Conservation (phyloP, 768 basidiomycete genomes). For the Mycena leptocephala region DNA sequence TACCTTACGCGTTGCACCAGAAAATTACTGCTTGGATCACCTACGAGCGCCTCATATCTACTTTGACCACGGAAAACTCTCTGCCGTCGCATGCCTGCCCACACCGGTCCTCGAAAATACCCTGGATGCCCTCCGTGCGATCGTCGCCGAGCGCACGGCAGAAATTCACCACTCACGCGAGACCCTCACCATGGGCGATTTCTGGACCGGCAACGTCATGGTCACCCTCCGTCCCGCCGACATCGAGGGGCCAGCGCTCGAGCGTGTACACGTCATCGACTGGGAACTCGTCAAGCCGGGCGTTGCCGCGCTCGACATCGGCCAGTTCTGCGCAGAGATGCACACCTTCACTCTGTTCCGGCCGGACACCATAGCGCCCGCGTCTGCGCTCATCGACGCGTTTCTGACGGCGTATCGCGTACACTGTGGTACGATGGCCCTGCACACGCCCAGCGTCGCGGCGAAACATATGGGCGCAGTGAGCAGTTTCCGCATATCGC, state of each 20-base stretch:
- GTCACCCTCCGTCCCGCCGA: slow-evolving; percentile 54
- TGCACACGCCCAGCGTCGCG: not conserved
- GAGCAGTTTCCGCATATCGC: not conserved
- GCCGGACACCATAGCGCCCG: slow-evolving; percentile 54
- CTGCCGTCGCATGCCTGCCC: slow-evolving; percentile 55
- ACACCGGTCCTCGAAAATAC: slow-evolving; percentile 51
- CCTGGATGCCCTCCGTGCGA: slow-evolving; percentile 50
- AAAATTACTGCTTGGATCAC: slow-evolving; percentile 51
- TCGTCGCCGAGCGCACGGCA: slow-evolving; percentile 44
- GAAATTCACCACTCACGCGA: slow-evolving; percentile 39
- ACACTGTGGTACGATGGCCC: not conserved
- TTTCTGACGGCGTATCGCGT: slow-evolving; percentile 64
- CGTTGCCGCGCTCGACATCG: slow-evolving; percentile 70
- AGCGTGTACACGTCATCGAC: slow-evolving; percentile 68
- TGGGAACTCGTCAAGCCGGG: slow-evolving; percentile 78
- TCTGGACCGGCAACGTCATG: slow-evolving; percentile 82
- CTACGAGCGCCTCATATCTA: slow-evolving; percentile 61
- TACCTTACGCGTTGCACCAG: not conserved
- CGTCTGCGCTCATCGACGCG: slow-evolving; percentile 55
- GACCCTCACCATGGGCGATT: slow-evolving; percentile 70
- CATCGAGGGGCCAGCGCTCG: no score
- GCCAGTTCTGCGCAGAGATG: slow-evolving; percentile 78
- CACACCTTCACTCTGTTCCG: slow-evolving; percentile 66
- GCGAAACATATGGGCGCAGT: slow-evolving; percentile 24
- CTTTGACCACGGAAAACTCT: slow-evolving; percentile 48